Base-by-base conservation (phyloP, 2,329 filamentous ascomycete genomes). In the Trichoderma atrobrunneum region DNA sequence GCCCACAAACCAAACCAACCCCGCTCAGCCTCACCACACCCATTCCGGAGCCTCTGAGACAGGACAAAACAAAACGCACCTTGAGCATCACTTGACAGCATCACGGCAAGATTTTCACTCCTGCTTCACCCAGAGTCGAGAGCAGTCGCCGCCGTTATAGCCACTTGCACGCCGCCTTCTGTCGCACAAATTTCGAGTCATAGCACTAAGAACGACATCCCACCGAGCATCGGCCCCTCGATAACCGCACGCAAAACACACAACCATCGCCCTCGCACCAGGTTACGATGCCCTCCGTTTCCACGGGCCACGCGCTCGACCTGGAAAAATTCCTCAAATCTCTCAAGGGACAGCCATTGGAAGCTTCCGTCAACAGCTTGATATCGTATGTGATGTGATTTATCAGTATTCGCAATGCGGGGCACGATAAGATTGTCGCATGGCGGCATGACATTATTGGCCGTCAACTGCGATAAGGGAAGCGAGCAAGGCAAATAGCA, bases 301-400 rank as follows among this genome's bases (percentile, higher is more conserved):
- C 79, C 48, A 73, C 79, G 74, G 81, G 81, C 77, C 80, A 80
- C 73, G 90, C 93, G 81, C 93, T 94, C 57, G 92, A 91, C 76
- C 85, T 98, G 74, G 88, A 91, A 61, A 92, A 91, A 63, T 96
- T 94, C 78, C 87, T 97, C 75, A 93, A 92, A 79, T 91, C 92
- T 14, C 86, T 97, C 74, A 95, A 93, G 80, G 87, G 88, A 43
- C 91, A 90, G 69, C 87, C 91, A 34, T 88, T 96, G 69, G 94
- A 97, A 76, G 89, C 91, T 56, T 95, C 93, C 10, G 91, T 97
- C 75, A 94, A 98, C 81, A 90, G 89, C 75, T 87, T 97, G 74
- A 90, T 95, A 76, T 93, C 93, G 94, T 97, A 83, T 80, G 90
- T 83, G 32, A 34, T 34, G 32, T 34, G 71, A 72, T 72, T 26